phyloP scores from a whole-genome alignment of 768 basidiomycete species.

The Boletus barrowsii region DNA sequence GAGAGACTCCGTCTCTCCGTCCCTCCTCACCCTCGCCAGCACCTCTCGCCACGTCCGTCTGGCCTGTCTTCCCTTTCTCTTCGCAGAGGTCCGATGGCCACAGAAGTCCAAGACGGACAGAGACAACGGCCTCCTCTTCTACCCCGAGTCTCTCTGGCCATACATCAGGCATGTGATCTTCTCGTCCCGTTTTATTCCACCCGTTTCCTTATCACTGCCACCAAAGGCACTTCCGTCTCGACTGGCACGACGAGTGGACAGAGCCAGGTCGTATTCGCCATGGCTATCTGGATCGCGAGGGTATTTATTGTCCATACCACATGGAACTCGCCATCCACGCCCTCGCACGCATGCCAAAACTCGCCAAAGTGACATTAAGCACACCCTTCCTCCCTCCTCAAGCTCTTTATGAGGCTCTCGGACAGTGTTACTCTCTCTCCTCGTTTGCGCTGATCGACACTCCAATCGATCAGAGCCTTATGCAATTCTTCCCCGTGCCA shows the following conservation, averaged over 20 bases:
- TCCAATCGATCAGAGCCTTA: slow-evolving; percentile 34
- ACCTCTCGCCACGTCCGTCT: slow-evolving; percentile 26
- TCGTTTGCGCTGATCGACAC: slow-evolving; percentile 32
- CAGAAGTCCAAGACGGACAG: slow-evolving; percentile 28
- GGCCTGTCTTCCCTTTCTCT: slow-evolving; percentile 32
- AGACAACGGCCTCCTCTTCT: slow-evolving; percentile 26
- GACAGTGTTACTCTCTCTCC: slow-evolving; percentile 26
- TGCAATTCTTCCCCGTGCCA: slow-evolving; percentile 27
- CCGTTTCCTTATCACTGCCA: not conserved
- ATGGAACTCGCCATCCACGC: slow-evolving; percentile 26
- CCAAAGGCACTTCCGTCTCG: slow-evolving; percentile 29
- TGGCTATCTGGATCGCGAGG: slow-evolving; percentile 31
- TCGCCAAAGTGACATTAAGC: slow-evolving; percentile 26
- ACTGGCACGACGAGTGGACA: slow-evolving; percentile 38
- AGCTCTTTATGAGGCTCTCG: slow-evolving; percentile 28
- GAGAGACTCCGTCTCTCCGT: slow-evolving; percentile 2
- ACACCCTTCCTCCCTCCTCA: slow-evolving; percentile 33
- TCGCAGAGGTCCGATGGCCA: slow-evolving; percentile 33
- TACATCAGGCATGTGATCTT: slow-evolving; percentile 26
- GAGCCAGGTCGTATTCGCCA: slow-evolving; percentile 34
- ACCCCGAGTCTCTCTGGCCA: slow-evolving; percentile 28
- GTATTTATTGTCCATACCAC: slow-evolving; percentile 30
- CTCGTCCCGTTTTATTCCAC: not conserved
- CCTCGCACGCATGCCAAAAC: slow-evolving; percentile 29
- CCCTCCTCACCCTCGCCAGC: slow-evolving; percentile 24